Evolutionary conservation across 176 grass and related monocot genomes (phyloP), one percentile per base, ranked within the genome.

Genomic region (Carex littledalei): DNA sequence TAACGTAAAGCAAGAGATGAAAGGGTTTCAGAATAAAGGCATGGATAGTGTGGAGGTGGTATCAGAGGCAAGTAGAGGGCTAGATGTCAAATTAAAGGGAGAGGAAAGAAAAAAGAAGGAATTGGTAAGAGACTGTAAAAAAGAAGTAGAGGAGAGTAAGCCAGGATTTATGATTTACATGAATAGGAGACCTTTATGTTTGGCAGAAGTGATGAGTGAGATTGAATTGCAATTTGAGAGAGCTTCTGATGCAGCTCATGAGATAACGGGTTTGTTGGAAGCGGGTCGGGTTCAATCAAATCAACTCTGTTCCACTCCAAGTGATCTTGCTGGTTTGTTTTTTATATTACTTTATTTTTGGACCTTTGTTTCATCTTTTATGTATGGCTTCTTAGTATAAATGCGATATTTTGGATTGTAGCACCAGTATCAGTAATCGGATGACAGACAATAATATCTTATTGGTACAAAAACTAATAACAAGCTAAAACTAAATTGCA

Each of bases 121-220:
- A 65, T 75, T 88, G 81, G 78, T 86, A 58, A 87, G 86, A 73
- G 92, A 88, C 65, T 85, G 81, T 94, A 88, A 78, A 86, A 92
- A 89, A 85, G 47, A 77, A 67, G 90, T 83, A 85, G 88, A 94
- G 87, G 91, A 94, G 84, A 94, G 81, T 20, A 83, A 91, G 22
- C 97, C 91, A 8, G 96, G 91, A 89, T 99, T 99, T 84, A 99
- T 85, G 13, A 93, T 94, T 54, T 99, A 95, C 89, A 65, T 99
- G 63, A 94, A 99, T 84, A 79, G 91, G 78, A 91, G 88, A 71
- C 93, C 91, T 59, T 78, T 86, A 22, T 91, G 87, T 66, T 81
- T 99, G 81, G 76, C 85, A 10, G 93, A 99, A 72, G 93, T 94
- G 66, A 92, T 99, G 91, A 90, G 88, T 53, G 93, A 94, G 74